phyloP scores from a whole-genome alignment of 371 early-diverging fungal species.

The Cokeromyces recurvatus region DNA sequence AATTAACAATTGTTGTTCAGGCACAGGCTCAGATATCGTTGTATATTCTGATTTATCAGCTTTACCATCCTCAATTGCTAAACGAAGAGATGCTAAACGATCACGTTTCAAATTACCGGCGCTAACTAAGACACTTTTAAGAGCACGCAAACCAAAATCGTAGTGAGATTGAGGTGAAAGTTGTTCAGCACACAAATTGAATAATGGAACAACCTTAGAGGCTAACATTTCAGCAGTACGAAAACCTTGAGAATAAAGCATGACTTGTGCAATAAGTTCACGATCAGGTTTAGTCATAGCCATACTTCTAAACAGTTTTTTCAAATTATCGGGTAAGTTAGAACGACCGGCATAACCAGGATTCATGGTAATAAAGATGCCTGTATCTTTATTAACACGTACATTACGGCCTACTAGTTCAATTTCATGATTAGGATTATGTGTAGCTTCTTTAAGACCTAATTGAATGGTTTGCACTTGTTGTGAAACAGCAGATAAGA shows the following conservation, averaged over 20 bases:
- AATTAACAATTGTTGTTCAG: slow-evolving; percentile 92
- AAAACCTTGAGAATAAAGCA: slow-evolving; percentile 99
- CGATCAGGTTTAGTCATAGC: slow-evolving; percentile 99
- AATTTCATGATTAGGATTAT: slow-evolving; percentile 70
- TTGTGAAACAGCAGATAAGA: slow-evolving; percentile 97
- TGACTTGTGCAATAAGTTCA: slow-evolving; percentile 97
- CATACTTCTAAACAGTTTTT: slow-evolving; percentile 96
- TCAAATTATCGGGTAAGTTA: slow-evolving; percentile 97
- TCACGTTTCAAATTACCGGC: slow-evolving; percentile 98
- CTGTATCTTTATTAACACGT: slow-evolving; percentile 82
- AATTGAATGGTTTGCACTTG: slow-evolving; percentile 98
- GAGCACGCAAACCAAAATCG: slow-evolving; percentile 98
- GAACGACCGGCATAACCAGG: slow-evolving; percentile 99
- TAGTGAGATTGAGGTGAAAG: slow-evolving; percentile 95
- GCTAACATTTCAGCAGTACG: slow-evolving; percentile 92
- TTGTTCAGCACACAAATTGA: slow-evolving; percentile 92
- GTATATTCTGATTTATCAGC: slow-evolving; percentile 42
- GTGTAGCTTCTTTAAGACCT: slow-evolving; percentile 74
- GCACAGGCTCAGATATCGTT: slow-evolving; percentile 59
- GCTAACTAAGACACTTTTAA: slow-evolving; percentile 97
- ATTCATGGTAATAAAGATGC: slow-evolving; percentile 99
- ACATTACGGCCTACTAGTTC: slow-evolving; percentile 91
- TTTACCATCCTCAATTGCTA: slow-evolving; percentile 33
- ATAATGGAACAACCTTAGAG: slow-evolving; percentile 94
- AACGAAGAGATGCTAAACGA: slow-evolving; percentile 56